Percentiles rank a stretch among this genome's conserved stretches.
Evolutionary conservation across 768 basidiomycete species (phyloP).

Genomic region (Hypholoma fasciculare): DNA sequence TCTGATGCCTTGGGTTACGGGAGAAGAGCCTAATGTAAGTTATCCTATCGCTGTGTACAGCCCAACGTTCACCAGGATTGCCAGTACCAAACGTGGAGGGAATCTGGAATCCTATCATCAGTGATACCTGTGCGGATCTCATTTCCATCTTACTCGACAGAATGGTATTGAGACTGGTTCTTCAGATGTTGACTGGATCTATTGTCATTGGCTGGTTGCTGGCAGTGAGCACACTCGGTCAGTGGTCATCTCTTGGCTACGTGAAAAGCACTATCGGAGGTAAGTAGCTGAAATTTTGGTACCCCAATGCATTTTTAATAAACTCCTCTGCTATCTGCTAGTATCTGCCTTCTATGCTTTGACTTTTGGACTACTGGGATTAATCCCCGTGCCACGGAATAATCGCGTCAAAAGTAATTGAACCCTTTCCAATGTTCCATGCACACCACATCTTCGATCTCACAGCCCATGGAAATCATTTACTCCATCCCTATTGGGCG

Average conservation of each 20-base stretch:
- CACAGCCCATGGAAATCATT: not conserved
- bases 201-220: constrained; percentile 72
- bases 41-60: not conserved
- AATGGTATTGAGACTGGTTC: not conserved
- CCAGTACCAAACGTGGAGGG: constrained; percentile 74
- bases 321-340: constrained; percentile 23
- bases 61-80: not conserved
- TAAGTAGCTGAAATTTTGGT: constrained; percentile 27
- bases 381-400: constrained; percentile 65
- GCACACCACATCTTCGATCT: not conserved
- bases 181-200: constrained; percentile 57
- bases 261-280: constrained; percentile 63
- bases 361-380: constrained; percentile 71
- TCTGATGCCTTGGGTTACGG: constrained; percentile 63
- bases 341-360: constrained; percentile 72
- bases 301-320: not conserved
- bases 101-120: constrained; percentile 65
- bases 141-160: not conserved
- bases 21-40: constrained; percentile 70
- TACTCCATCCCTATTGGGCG: not conserved
- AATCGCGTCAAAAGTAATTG: constrained; percentile 19
- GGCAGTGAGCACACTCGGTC: constrained; percentile 61
- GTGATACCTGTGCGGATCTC: constrained; percentile 57
- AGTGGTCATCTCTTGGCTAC: constrained; percentile 67
- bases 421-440: not conserved